phyloP scores from a whole-genome alignment of 2,329 filamentous ascomycete species.

The Leptodontidium sp. region DNA sequence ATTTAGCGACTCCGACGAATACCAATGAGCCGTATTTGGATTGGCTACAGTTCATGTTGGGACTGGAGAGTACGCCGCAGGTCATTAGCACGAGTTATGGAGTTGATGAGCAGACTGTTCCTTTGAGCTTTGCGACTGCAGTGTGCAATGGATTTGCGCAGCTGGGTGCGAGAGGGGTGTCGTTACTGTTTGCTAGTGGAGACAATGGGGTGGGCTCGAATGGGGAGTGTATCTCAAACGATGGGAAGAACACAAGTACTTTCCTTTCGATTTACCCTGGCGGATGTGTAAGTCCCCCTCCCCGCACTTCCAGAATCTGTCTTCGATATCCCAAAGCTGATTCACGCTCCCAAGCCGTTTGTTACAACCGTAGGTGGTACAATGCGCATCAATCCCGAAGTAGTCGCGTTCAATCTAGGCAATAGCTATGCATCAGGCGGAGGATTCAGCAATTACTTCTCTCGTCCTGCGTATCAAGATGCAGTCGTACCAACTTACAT shows the following conservation, averaged over 20 bases:
- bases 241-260: conserved; percentile 60
- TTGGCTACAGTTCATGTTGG: conserved; percentile 59
- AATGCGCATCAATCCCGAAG: conserved; percentile 36
- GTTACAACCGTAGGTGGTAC: conserved; percentile 39
- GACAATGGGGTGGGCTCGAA: conserved; percentile 56
- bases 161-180: conserved; percentile 61
- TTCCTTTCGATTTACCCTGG: conserved; percentile 65
- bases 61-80: conserved; percentile 58
- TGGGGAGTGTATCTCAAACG: conserved; percentile 58
- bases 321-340: neutral
- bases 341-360: conserved; percentile 36
- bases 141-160: conserved; percentile 64
- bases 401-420: conserved; percentile 44
- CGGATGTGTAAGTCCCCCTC: conserved; percentile 20
- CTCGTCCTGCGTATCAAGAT: conserved; percentile 56
- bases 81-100: conserved; percentile 66
- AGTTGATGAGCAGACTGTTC: conserved; percentile 65
- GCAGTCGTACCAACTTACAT: conserved; percentile 53
- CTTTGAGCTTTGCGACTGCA: conserved; percentile 57
- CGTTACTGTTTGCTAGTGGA: conserved; percentile 60
- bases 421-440: conserved; percentile 46
- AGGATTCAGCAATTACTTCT: conserved; percentile 62
- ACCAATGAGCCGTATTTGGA: conserved; percentile 66
- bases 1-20: conserved; percentile 44
- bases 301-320: neutral